Evolutionary conservation across 106 monocot genomes (phyloP).

Genomic region (Dendrobium nobile): DNA sequence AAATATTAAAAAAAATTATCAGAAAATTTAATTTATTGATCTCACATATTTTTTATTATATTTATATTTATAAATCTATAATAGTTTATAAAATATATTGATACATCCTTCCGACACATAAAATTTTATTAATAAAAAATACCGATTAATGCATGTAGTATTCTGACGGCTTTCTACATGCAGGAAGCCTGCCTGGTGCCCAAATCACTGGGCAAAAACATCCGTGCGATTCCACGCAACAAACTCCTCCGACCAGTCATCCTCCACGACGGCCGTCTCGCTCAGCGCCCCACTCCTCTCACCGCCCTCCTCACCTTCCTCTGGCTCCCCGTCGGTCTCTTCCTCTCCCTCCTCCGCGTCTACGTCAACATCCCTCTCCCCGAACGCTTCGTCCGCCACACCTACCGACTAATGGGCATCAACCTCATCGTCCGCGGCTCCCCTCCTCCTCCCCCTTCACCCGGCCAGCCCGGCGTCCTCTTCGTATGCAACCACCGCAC

Average conservation of each 20-base stretch:
- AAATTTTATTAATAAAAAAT: no score
- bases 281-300: conserved; percentile 43
- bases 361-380: conserved; percentile 40
- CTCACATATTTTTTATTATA: no score
- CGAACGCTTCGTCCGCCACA: conserved; percentile 33
- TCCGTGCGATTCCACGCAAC: neutral
- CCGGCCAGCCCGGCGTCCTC: conserved; percentile 42
- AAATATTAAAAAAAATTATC: no score
- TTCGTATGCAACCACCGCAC: conserved; percentile 81
- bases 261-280: conserved; percentile 78
- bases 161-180: neutral
- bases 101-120: no score
- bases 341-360: conserved; percentile 41
- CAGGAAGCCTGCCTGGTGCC: conserved; percentile 26
- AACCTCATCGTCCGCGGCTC: conserved; percentile 30
- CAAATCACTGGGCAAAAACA: neutral
- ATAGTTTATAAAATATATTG: no score
- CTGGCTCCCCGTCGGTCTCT: conserved; percentile 55
- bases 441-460: conserved; percentile 18
- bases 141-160: no score
- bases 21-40: no score
- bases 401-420: conserved; percentile 29
- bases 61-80: no score
- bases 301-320: conserved; percentile 43
- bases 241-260: conserved; percentile 33